Base-by-base conservation (phyloP, 768 basidiomycete species). In the Agaricus blazei region DNA sequence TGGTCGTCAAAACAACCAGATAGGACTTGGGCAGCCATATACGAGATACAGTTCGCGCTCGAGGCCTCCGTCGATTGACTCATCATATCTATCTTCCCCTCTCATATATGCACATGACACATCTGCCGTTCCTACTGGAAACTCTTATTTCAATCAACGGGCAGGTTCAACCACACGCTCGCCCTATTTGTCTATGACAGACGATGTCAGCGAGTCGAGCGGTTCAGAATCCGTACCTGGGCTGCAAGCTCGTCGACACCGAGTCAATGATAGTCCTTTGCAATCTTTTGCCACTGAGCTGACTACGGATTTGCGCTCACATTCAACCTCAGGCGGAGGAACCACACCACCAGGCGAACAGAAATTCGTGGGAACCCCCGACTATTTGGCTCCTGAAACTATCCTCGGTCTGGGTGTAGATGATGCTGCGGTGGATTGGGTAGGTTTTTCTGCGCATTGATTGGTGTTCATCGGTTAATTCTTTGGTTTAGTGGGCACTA, bases 381-480 rank as follows among this genome's bases (percentile, higher is more conserved):
- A 99, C 68, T 99, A 99, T 68, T 80, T 98, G 42, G 94, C 95
- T 12, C 95, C 95, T 1, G 93, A 96, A 70, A 93, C 88, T 6
- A 96, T 98, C 57, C 83, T 98, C 54, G 97, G 97, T 51, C 79
- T 98, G 59, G 90, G 94, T 42, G 91, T 92, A 36, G 97, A 98
- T 64, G 95, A 98, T 69, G 88, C 85, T 29, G 85, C 88, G 7
- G 97, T 99, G 61, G 97, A 99, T 72, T 99, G 97, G 94, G 94
- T 96, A 60, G 87, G 75, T 8, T 28, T 31, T 31, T 28, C 11
- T 31, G 29, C 15, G 9, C 23, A 31, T 34, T 40, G 31, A 24
- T 29, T 58, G 59, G 34, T 53, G 29, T 59, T 53, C 9, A 59
- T 40, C 34, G 11, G 29, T 42, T 14, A 46, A 3, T 34, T 34